Evolutionary conservation across 192 early-diverging fungal species (phyloP).

Genomic region (Glomus cerebriforme): DNA sequence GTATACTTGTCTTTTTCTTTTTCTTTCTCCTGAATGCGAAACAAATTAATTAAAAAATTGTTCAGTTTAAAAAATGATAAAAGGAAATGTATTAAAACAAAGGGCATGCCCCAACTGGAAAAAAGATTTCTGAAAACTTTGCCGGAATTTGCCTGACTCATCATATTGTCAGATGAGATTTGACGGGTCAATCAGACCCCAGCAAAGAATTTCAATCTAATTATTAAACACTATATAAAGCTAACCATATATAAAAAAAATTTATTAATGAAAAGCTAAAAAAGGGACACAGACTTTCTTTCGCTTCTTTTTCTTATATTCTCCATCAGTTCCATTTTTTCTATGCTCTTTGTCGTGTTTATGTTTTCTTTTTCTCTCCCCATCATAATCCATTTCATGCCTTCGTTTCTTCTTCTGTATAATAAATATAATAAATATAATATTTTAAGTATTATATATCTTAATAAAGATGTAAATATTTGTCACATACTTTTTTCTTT

Average conservation of each 20-base stretch:
- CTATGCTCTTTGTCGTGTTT: slow-evolving; percentile 14
- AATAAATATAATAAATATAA: not conserved
- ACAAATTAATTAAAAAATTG: not conserved
- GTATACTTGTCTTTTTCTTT: not conserved
- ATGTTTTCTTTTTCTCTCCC: slow-evolving; percentile 13
- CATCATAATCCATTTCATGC: slow-evolving; percentile 5
- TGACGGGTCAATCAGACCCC: no score
- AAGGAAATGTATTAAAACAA: not conserved
- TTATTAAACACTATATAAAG: no score
- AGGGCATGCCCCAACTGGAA: not conserved
- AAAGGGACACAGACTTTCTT: not conserved
- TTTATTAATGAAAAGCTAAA: not conserved
- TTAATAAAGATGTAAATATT: not conserved
- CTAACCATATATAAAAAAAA: not conserved
- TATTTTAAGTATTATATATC: not conserved
- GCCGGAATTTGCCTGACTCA: no score
- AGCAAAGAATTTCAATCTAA: no score
- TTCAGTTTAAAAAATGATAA: not conserved
- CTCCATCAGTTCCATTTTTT: not conserved
- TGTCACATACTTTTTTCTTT: not conserved
- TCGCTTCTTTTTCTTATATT: slow-evolving; percentile 14
- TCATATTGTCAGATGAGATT: no score
- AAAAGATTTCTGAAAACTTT: not conserved
- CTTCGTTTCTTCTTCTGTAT: slow-evolving; percentile 2
- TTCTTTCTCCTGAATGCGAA: not conserved